Base-by-base conservation (phyloP, 2,329 filamentous ascomycete genomes). In the Trichophyton simii region DNA sequence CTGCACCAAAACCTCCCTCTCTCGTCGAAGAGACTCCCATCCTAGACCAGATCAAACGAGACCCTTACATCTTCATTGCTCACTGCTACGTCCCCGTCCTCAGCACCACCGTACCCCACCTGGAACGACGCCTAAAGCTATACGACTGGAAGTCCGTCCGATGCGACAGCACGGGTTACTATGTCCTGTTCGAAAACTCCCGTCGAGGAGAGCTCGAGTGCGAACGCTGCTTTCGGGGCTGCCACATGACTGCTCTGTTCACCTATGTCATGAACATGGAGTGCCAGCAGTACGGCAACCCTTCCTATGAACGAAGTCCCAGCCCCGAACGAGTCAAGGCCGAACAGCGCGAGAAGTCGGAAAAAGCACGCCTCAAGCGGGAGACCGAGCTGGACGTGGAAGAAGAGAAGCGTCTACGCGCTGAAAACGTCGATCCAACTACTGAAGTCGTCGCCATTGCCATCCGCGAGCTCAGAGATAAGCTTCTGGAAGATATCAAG, bases 241-340 rank as follows among this genome's bases (percentile, higher is more conserved):
- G 88, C 66, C 86, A 96, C 71, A 87, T 88, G 71, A 87, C 87
- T 50, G 83, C 88, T 4, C 83, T 99, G 65, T 99, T 99, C 77
- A 96, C 88, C 1, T 97, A 97, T 67, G 81, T 83, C 63, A 92
- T 99, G 88, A 83, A 85, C 52, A 95, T 99, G 90, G 87, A 92
- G 70, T 85, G 90, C 61, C 87, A 87, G 65, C 80, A 82, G 64
- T 84, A 85, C 68, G 84, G 85, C 46, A 85, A 86, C 68, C 83
- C 83, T 11, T 79, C 83, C 65, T 85, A 86, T 67, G 79, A 83
- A 66, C 72, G 75, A 65, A 79, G 75, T 64, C 76, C 73, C 28
- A 79, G 75, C 63, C 78, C 76, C 20, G 73, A 75, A 62, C 71
- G 73, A 61, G 66, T 76, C 34, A 72, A 71, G 63, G 72, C 75